Conservation (phyloP, 1,284 basidiomycete genomes). For the Ustilago esculenta region DNA sequence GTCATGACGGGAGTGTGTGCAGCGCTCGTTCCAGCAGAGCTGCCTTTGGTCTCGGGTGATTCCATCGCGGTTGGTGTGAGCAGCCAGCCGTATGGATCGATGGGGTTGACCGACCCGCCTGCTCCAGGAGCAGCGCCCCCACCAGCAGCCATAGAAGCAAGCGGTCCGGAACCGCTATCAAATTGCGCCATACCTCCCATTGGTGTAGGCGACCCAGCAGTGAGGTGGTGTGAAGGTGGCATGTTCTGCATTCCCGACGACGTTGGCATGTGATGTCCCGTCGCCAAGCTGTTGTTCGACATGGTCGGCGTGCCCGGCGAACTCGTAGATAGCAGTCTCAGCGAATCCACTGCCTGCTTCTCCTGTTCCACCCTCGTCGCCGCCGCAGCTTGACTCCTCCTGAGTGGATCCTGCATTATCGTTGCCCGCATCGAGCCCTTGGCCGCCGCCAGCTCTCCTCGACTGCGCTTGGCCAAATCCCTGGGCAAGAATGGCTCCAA, state of each 20-base stretch:
- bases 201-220: slow-evolving; percentile 9
- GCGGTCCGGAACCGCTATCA: neutral
- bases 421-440: slow-evolving; percentile 42
- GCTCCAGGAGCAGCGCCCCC: slow-evolving; percentile 1
- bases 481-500: slow-evolving; percentile 40
- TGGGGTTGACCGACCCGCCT: slow-evolving; percentile 21
- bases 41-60: slow-evolving; percentile 28
- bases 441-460: slow-evolving; percentile 39
- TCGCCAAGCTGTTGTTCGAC: slow-evolving; percentile 12
- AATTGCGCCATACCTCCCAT: slow-evolving; percentile 17
- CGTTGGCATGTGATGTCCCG: neutral
- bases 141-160: slow-evolving; percentile 3
- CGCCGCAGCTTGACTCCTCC: slow-evolving; percentile 13
- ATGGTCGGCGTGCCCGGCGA: slow-evolving; percentile 38
- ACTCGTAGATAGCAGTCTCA: slow-evolving; percentile 31
- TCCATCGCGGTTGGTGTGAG: slow-evolving; percentile 39
- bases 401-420: slow-evolving; percentile 35
- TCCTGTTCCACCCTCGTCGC: slow-evolving; percentile 35
- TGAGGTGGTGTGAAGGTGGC: slow-evolving; percentile 20
- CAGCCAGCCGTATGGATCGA: slow-evolving; percentile 49
- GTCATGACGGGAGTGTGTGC: slow-evolving; percentile 32
- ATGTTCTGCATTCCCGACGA: slow-evolving; percentile 10
- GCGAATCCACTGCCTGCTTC: slow-evolving; percentile 43
- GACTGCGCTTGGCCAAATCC: slow-evolving; percentile 27
- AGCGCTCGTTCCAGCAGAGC: slow-evolving; percentile 12